Percentiles rank a stretch among this genome's conserved stretches.
These are phyloP conservation scores for Casuarina equisetifolia DNA, from an alignment of 306 rosid genomes.

Conservation along the genomic window DNA sequence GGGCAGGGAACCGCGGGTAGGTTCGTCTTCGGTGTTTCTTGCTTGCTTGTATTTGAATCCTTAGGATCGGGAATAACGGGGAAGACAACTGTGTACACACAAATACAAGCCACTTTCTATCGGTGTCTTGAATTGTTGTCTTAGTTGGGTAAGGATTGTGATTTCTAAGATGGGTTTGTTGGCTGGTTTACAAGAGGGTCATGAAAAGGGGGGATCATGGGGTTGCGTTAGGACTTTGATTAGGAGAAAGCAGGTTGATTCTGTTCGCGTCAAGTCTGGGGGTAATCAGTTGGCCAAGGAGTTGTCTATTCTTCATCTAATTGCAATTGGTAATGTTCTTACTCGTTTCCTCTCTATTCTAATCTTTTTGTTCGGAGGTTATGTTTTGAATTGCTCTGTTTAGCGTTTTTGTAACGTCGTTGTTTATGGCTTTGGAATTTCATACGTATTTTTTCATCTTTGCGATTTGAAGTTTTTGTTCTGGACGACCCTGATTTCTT, in stretches of 20 bases:
- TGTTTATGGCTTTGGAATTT: conserved; percentile 5
- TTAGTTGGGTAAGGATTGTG: neutral
- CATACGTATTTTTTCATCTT: neutral
- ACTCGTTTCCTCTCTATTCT: neutral
- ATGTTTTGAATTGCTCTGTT: conserved; percentile 15
- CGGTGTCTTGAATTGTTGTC: neutral
- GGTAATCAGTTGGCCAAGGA: conserved; percentile 74
- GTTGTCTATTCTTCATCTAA: conserved; percentile 66
- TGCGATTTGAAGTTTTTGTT: neutral
- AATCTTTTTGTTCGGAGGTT: neutral
- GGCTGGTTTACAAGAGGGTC: conserved; percentile 43
- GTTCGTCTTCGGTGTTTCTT: neutral
- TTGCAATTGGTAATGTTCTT: conserved; percentile 63
- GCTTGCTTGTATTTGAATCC: neutral
- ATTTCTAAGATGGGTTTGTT: conserved; percentile 52
- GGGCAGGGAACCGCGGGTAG: conserved; percentile 17
- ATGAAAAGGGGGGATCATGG: conserved; percentile 46
- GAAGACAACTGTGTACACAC: too few relatives aligned
- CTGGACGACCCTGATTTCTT: neutral
- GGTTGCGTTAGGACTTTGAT: conserved; percentile 50
- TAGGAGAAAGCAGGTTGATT: conserved; percentile 78
- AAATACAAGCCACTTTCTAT: neutral
- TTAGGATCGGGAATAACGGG: neutral
- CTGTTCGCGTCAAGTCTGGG: conserved; percentile 34
- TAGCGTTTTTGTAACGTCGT: neutral